Base-by-base conservation (phyloP, 805 yeast genomes). In the Barnettozyma populi region DNA sequence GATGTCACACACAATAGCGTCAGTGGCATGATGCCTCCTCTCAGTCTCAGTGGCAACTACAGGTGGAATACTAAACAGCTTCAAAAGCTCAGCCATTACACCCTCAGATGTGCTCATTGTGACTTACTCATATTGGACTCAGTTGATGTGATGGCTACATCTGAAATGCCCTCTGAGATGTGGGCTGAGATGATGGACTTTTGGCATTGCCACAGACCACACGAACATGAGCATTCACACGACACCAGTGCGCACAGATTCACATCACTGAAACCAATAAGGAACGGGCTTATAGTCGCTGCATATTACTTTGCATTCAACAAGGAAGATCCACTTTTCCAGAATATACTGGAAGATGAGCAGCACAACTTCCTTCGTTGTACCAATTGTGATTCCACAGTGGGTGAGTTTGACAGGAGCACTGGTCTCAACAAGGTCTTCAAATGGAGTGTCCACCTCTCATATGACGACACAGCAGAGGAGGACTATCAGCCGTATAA, bases 111-210 rank as follows among this genome's bases (percentile, higher is more conserved):
- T 50, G 19, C 21, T 0, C 2, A 49, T 0, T 77, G 82, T 50
- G 49, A 52, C 1, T 1, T n/a, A 0, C 34, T 20, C 0, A 19
- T 74, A 1, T 48, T 73, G 2, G 60, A 65, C 44, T 69, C 76
- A 0, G n/a, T 37, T 0, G 43, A 61, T 0, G 60, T 71, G 16
- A 20, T 40, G 4, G 64, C 60, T 13, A 66, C 80, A 40, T 59
- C 66, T 45, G 86, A 86, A 35, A 78, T 92, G 82, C 99, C 99
- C 0, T 85, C 95, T 1, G 97, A 90, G 59, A 71, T 79, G 43
- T 92, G 99, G 99, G 80, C 84, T 13, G 99, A 92, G 62, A 69
- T 94, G 76, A 85, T 92, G 95, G 98, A 92, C 49, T 86, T 85
- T 54, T 92, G 99, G 99, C 97, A 92, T 63, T 92, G 99, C 61